Evolutionary conservation across 1,284 basidiomycete species (phyloP).

Genomic region (Malassezia vespertilionis): DNA sequence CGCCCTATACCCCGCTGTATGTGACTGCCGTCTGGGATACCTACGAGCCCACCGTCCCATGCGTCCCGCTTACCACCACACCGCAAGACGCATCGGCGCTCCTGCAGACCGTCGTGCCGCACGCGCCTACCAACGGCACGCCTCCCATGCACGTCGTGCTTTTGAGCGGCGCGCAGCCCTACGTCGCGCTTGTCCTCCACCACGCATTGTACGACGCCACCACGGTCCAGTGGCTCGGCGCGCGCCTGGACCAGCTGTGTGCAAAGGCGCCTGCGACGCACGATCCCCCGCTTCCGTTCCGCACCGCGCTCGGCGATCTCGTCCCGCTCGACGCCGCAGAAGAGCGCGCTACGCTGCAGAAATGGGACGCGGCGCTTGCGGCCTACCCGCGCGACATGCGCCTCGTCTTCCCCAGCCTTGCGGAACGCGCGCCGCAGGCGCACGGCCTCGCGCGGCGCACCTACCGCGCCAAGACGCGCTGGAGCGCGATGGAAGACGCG

Average conservation of each 20-base stretch:
- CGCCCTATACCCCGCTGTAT: conserved; percentile 12
- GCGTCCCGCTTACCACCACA: neutral
- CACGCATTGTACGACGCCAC: conserved; percentile 37
- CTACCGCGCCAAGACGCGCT: conserved; percentile 4
- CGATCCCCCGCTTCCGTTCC: conserved; percentile 16
- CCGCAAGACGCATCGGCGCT: neutral
- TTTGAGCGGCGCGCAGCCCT: conserved; percentile 11
- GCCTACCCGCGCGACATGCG: conserved; percentile 19
- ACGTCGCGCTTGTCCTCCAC: conserved; percentile 21
- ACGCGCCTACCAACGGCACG: neutral
- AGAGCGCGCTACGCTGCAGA: conserved; percentile 4
- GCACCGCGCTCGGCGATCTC: conserved; percentile 24
- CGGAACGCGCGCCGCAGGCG: conserved; percentile 1
- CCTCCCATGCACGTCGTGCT: conserved; percentile 16
- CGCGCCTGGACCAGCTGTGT: conserved; percentile 26
- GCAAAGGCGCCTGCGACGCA: neutral
- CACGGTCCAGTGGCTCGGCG: conserved; percentile 27
- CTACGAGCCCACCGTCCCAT: neutral
- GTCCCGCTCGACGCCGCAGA: conserved; percentile 22
- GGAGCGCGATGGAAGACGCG: conserved; percentile 21
- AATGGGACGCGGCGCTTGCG: conserved; percentile 21
- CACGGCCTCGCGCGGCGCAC: conserved; percentile 1
- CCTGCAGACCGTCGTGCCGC: neutral
- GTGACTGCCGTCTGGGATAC: neutral
- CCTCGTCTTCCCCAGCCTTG: conserved; percentile 20